Percentiles rank a stretch among this genome's conserved stretches.
Conservation (phyloP, 2,329 filamentous ascomycete species). For the Sordariomycetes sp. region DNA sequence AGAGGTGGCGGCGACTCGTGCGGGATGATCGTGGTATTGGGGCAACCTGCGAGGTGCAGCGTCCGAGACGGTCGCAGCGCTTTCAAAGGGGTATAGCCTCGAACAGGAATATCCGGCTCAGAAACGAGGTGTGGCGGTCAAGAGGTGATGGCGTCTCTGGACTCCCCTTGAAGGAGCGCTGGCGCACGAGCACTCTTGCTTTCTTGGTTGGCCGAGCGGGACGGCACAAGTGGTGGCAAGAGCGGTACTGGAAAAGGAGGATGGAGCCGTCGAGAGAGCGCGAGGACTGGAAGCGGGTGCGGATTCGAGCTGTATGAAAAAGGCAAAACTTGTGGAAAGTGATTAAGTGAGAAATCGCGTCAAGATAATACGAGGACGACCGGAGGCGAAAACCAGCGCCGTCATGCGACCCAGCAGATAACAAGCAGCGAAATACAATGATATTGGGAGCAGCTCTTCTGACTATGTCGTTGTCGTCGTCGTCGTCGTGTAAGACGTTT, state of each 20-base stretch:
- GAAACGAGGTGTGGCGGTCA: not conserved
- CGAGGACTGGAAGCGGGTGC: too few species aligned
- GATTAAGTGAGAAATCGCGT: too few species aligned
- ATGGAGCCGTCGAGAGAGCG: not conserved
- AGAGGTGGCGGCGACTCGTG: not conserved
- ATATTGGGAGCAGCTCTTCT: not conserved
- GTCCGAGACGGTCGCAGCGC: not conserved
- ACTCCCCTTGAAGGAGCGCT: not conserved
- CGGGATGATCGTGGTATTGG: not conserved
- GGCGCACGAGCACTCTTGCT: not conserved
- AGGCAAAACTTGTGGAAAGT: too few species aligned
- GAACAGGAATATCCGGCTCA: not conserved
- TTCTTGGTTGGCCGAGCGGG: not conserved
- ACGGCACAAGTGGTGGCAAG: not conserved
- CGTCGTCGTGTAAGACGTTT: not conserved
- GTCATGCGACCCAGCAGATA: not conserved
- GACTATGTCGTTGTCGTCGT: not conserved
- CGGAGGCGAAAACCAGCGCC: too few species aligned
- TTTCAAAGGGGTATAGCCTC: conserved; percentile 2
- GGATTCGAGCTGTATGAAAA: too few species aligned
- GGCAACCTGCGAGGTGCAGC: not conserved
- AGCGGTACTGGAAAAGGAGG: not conserved
- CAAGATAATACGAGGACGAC: too few species aligned
- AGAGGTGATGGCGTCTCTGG: not conserved
- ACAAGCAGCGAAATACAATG: not conserved